Base-by-base conservation (phyloP, 2,329 filamentous ascomycete genomes). In the Hansfordia pulvinata region DNA sequence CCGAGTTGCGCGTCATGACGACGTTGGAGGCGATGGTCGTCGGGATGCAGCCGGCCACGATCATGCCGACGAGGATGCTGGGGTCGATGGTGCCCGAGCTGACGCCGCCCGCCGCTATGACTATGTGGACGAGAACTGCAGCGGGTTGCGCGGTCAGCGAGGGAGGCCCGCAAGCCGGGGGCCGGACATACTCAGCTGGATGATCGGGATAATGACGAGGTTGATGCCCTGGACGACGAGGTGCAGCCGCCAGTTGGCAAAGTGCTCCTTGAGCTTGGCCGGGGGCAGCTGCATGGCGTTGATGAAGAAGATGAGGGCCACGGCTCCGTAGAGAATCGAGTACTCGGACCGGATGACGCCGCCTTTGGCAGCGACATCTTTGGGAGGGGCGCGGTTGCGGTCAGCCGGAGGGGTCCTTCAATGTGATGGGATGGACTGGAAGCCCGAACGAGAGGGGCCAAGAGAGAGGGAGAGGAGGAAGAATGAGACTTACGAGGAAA, bases 21-120 rank as follows among this genome's bases (percentile, higher is more conserved):
- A 80, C 72, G 44, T 82, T 82, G 23, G 71, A 79, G 6, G 73
- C 67, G 39, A 82, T 77, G 1, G 77, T 82, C 0, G 77, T 83
- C 2, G 77, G 76, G 4, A 79, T 67, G 41, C 69, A 76, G n/a
- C 70, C 64, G 2, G 72, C 60, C 20, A 77, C 67, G 3, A 81
- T 60, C 45, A 81, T 69, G 8, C 78, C 77, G 3, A 78, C 64
- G 17, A 83, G 52, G 20, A 83, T 59, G 30, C 71, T 69, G 0
- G 67, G 58, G 29, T 78, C 71, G 41, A 81, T 73, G 13, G 62
- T 63, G 2, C 65, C 50, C 24, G 65, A 66, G 10, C 65, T 40
- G 20, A 64, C 44, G 22, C 54, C 53, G 19, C 57, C 57, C 8
- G 58, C 58, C 7, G 54, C 59, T 17, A 67, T 50, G 27, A 56